Evolutionary conservation across 441 rosid species (phyloP), one percentile per base, ranked within the genome.

Genomic region (Capsella rubella): DNA sequence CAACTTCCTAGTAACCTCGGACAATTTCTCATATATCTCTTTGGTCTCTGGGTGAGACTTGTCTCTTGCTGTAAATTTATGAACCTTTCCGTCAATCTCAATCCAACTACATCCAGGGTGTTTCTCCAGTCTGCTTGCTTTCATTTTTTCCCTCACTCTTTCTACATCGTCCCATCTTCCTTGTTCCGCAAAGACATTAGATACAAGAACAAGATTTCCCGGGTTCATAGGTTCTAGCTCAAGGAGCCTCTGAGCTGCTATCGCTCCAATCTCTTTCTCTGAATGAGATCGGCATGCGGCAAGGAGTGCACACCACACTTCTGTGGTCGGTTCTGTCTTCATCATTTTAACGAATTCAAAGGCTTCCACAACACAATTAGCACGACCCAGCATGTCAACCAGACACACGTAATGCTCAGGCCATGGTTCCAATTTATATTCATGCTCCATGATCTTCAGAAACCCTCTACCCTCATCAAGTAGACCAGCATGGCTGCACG

Each of bases 21-120:
- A 73, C 68, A 88, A 70, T 60, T 85, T 87, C 69, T 61, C 67
- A 81, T 87, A 86, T 65, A 92, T 87, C 68, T 74, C 77, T 54
- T 75, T 57, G 31, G 80, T 87, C 62, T 87, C 85, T 12, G 89
- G 85, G 66, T 87, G 95, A 68, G 86, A 84, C 70, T 82, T 87
- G 79, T 89, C 94, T 74, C 91, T 80, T 46, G 91, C 91, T 55
- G 70, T 81, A 75, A 89, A 89, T 10, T 82, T 74, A 78, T 86
- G 91, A 67, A 86, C 67, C 77, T 82, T 82, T 67, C 78, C 87
- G 47, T 82, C 82, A 39, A 89, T 70, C 83, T 90, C 96, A 78
- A 89, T 84, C 98, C 95, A 95, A 79, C 97, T 92, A 78, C 89
- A 92, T 69, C 99, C 97, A 14, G 99, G 94, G 51, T 63, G 82